These are phyloP conservation scores for Globisporangium parvum DNA, from an alignment of 352 stramenopile genomes.

Conservation along the genomic window DNA sequence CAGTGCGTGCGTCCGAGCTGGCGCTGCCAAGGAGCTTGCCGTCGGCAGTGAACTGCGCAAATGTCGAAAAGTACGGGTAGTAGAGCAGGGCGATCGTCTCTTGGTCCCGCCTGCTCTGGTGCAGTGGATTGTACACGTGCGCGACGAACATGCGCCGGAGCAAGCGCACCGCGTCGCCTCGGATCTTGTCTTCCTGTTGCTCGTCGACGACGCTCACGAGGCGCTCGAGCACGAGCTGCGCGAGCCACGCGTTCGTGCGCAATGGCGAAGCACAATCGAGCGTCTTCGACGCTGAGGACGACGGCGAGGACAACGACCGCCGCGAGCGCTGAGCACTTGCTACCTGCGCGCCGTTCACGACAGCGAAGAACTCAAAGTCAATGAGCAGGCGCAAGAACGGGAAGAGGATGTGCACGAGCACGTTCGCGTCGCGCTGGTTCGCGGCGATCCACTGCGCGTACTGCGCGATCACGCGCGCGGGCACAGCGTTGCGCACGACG, in stretches of 20 bases:
- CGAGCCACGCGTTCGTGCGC: constrained; percentile 32
- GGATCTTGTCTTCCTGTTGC: constrained; percentile 59
- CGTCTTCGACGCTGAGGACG: neutral
- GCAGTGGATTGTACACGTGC: constrained; percentile 46
- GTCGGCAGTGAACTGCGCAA: constrained; percentile 45
- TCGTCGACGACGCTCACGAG: constrained; percentile 48
- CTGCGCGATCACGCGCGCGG: constrained; percentile 31
- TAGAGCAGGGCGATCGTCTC: constrained; percentile 60
- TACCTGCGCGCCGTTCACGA: constrained; percentile 36
- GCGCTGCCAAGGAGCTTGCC: constrained; percentile 33
- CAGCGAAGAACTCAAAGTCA: constrained; percentile 67
- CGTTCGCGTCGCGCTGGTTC: constrained; percentile 37
- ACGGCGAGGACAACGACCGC: neutral
- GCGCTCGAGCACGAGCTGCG: constrained; percentile 40
- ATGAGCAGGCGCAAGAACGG: constrained; percentile 58
- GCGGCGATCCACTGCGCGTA: constrained; percentile 38
- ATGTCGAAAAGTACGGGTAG: constrained; percentile 35
- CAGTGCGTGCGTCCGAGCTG: neutral
- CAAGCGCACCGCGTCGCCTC: constrained; percentile 38
- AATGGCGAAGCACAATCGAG: neutral
- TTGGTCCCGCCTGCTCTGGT: constrained; percentile 37
- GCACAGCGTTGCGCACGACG: constrained; percentile 35
- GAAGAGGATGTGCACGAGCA: constrained; percentile 59
- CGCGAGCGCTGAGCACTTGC: neutral
- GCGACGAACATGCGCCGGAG: constrained; percentile 58